These are phyloP conservation scores for Vicia villosa DNA, from an alignment of 306 rosid species.

Conservation along the genomic window DNA sequence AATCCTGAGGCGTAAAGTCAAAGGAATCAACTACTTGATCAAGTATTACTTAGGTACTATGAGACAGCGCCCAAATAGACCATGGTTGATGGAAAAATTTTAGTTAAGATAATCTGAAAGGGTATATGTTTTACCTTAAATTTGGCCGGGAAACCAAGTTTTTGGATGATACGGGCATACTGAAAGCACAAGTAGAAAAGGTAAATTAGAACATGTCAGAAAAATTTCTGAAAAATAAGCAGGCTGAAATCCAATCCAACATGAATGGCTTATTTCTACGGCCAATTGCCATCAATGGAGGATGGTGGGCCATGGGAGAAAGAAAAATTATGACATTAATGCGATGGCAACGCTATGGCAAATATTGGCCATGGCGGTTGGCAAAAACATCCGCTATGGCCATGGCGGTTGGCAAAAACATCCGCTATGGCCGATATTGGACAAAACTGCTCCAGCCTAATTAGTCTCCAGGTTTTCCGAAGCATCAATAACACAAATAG, in stretches of 20 bases:
- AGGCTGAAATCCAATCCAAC: constrained; percentile 26
- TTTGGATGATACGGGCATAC: constrained; percentile 95
- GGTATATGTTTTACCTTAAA: constrained; percentile 60
- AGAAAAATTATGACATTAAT: no score
- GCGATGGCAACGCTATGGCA: no score
- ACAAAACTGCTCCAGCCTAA: neutral
- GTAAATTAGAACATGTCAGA: constrained; percentile 16
- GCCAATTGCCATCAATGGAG: neutral
- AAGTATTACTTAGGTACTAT: neutral
- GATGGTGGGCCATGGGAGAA: no score
- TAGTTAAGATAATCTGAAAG: constrained; percentile 1
- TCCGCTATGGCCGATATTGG: no score
- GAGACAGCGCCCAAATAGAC: constrained; percentile 2
- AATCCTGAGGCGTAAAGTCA: constrained; percentile 43
- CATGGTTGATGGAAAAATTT: constrained; percentile 1
- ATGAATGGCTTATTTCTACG: neutral
- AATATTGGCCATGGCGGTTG: no score
- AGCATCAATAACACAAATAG: constrained; percentile 20
- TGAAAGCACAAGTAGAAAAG: constrained; percentile 40
- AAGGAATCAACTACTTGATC: constrained; percentile 3
- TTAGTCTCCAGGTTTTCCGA: neutral
- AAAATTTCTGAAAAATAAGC: neutral
- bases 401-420: no score
- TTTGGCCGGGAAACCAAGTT: constrained; percentile 84
- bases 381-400: no score